Conservation (phyloP, 495 filamentous ascomycete genomes). For the Sabuloglossum arenarium region DNA sequence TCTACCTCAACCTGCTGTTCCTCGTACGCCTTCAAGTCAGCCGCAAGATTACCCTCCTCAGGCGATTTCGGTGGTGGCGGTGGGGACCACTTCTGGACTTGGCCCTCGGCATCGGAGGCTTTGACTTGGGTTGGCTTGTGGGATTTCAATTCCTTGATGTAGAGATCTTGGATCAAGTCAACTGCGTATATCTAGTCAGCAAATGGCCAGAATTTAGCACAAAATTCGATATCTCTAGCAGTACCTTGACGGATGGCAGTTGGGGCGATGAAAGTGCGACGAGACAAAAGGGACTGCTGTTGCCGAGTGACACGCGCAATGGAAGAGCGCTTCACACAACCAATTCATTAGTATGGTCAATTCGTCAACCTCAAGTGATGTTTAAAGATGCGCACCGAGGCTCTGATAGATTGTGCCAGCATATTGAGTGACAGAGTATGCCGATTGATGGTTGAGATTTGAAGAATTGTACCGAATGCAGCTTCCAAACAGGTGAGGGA, state of each 20-base stretch:
- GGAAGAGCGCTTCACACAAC: conserved; percentile 47
- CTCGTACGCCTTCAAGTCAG: conserved; percentile 85
- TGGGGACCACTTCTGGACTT: conserved; percentile 68
- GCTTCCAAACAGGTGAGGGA: not conserved
- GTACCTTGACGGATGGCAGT: conserved; percentile 57
- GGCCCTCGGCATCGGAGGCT: conserved; percentile 65
- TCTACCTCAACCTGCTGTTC: conserved; percentile 82
- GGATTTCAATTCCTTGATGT: conserved; percentile 78
- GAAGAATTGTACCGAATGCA: not conserved
- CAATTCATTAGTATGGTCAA: not conserved
- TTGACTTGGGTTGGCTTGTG: conserved; percentile 80
- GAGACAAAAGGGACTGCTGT: conserved; percentile 29
- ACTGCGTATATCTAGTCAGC: conserved; percentile 26
- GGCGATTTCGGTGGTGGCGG: conserved; percentile 69
- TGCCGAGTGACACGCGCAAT: conserved; percentile 57
- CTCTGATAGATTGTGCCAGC: conserved; percentile 21
- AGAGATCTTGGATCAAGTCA: conserved; percentile 92
- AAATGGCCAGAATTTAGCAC: not conserved
- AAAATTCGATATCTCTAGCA: conserved; percentile 9
- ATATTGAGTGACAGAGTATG: conserved; percentile 8
- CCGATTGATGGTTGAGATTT: not conserved
- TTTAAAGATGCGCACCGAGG: conserved; percentile 15
- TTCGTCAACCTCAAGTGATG: not conserved
- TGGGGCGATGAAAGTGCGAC: conserved; percentile 64
- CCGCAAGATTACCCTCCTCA: conserved; percentile 79